phyloP scores from a whole-genome alignment of 176 grass and related monocot genomes.

The Carex myosuroides region DNA sequence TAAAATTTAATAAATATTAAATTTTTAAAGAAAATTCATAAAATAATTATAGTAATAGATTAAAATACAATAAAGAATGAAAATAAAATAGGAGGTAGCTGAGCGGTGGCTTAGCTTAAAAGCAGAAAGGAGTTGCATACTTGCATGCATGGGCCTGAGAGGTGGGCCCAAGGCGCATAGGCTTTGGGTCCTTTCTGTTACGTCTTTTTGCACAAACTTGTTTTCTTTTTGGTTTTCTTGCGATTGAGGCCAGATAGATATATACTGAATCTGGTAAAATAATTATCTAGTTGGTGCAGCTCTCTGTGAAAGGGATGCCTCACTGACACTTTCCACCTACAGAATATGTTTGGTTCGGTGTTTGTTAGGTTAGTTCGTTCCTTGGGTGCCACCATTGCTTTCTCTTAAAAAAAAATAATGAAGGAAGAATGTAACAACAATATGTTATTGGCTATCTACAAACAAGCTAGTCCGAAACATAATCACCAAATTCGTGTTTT shows the following conservation, averaged over 20 bases:
- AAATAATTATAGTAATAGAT: neutral
- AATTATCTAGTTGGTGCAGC: conserved; percentile 16
- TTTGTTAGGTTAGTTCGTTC: neutral
- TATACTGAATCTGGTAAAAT: neutral
- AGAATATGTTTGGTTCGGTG: neutral
- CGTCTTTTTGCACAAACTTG: neutral
- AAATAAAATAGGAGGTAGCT: conserved; percentile 5
- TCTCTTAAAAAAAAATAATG: neutral
- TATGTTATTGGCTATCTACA: neutral
- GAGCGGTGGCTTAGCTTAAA: conserved; percentile 16
- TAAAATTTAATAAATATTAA: neutral
- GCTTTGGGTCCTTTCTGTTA: conserved; percentile 4
- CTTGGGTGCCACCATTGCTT: neutral
- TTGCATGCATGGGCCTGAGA: conserved; percentile 9
- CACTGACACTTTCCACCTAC: conserved; percentile 8
- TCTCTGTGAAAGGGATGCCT: conserved; percentile 22
- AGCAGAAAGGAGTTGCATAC: conserved; percentile 12
- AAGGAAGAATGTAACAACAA: neutral
- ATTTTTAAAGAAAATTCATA: neutral
- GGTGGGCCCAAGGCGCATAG: neutral
- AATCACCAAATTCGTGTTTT: too few species aligned
- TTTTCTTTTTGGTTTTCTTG: conserved; percentile 23
- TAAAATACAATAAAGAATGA: neutral
- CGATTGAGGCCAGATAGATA: neutral
- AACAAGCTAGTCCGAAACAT: neutral